A percentile compares a stretch with the other conserved stretches of the same genome.
phyloP scores from a whole-genome alignment of 2,329 filamentous ascomycete genomes.

The Gaeumannomyces tritici region DNA sequence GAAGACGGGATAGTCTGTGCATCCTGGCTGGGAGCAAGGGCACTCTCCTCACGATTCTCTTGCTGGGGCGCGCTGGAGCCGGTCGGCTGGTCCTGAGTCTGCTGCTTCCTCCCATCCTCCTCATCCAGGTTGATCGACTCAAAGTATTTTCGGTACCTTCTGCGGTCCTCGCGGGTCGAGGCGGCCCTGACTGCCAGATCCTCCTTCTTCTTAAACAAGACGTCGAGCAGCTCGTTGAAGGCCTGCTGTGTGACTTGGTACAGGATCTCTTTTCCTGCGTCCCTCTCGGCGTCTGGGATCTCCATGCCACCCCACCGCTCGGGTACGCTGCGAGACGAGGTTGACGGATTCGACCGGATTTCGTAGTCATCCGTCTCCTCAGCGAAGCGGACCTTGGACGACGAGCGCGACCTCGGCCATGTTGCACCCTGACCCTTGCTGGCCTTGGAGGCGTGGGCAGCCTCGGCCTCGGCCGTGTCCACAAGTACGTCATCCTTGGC shows the following conservation, averaged over 20 bases:
- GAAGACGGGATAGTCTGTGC: not conserved
- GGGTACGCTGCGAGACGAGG: slow-evolving; percentile 61
- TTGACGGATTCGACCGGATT: slow-evolving; percentile 60
- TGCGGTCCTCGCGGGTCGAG: slow-evolving; percentile 51
- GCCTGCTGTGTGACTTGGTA: slow-evolving; percentile 89
- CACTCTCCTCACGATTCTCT: not conserved
- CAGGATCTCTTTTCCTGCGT: slow-evolving; percentile 78
- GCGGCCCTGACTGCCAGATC: slow-evolving; percentile 61
- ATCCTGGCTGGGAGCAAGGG: not conserved
- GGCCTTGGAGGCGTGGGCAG: slow-evolving; percentile 33
- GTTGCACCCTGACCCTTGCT: slow-evolving; percentile 10
- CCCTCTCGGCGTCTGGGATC: slow-evolving; percentile 69
- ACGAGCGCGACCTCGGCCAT: slow-evolving; percentile 57
- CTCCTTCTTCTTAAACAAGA: slow-evolving; percentile 74
- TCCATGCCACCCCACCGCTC: slow-evolving; percentile 72
- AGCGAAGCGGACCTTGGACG: slow-evolving; percentile 69
- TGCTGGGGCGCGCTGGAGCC: not conserved
- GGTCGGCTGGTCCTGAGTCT: not conserved
- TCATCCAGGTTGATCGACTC: slow-evolving; percentile 27
- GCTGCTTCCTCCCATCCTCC: slow-evolving; percentile 5
- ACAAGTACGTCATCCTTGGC: slow-evolving; percentile 47
- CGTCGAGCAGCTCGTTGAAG: slow-evolving; percentile 85
- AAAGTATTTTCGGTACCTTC: slow-evolving; percentile 42
- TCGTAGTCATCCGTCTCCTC: slow-evolving; percentile 64
- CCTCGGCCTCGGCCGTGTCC: slow-evolving; percentile 19